Evolutionary conservation across 371 early-diverging fungal species (phyloP).

Genomic region (Mortierella polycephala): DNA sequence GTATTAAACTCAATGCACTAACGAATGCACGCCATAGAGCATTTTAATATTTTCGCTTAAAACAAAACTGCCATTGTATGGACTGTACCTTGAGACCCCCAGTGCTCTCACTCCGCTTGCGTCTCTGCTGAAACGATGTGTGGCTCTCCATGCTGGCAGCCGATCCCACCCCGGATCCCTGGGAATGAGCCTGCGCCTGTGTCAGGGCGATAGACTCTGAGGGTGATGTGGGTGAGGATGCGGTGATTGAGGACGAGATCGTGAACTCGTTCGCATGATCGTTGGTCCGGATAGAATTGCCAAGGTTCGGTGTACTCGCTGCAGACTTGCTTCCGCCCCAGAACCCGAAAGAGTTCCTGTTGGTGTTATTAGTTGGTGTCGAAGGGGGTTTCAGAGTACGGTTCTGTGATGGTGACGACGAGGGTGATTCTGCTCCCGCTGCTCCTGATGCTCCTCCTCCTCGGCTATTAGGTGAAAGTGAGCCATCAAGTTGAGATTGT

Average conservation of each 20-base stretch:
- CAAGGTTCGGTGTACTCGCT: constrained; percentile 43
- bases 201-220: neutral
- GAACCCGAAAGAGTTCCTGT: constrained; percentile 24
- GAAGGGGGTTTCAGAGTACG: constrained; percentile 21
- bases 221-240: neutral
- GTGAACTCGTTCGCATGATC: constrained; percentile 5
- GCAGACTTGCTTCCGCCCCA: constrained; percentile 42
- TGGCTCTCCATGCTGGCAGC: constrained; percentile 22
- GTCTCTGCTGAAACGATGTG: constrained; percentile 33
- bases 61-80: neutral
- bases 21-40: neutral
- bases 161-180: constrained; percentile 32
- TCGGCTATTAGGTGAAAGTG: neutral
- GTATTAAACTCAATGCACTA: neutral
- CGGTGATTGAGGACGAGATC: constrained; percentile 8
- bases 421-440: constrained; percentile 7
- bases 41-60: neutral
- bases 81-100: constrained; percentile 40
- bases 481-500: constrained; percentile 21
- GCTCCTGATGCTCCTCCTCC: neutral
- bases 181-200: constrained; percentile 12
- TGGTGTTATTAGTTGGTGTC: constrained; percentile 9
- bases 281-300: neutral
- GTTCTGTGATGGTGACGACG: constrained; percentile 3
- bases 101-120: constrained; percentile 51